phyloP scores from a whole-genome alignment of 1,284 basidiomycete species.

The Cryptococcus sp. region DNA sequence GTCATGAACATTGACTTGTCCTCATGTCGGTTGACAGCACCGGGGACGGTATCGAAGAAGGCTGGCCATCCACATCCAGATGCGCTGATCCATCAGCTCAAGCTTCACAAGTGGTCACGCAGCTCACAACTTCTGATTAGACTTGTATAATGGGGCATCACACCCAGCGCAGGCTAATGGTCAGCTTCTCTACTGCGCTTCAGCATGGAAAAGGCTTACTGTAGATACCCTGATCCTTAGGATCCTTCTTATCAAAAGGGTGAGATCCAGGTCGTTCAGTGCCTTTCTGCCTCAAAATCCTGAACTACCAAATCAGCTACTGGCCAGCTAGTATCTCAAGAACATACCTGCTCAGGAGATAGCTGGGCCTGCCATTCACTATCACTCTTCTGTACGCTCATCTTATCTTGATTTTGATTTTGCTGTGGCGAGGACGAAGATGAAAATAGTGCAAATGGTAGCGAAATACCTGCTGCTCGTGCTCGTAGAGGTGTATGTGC shows the following conservation, averaged over 20 bases:
- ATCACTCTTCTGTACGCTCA: conserved; percentile 59
- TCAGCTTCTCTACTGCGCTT: neutral
- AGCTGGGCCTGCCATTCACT: conserved; percentile 82
- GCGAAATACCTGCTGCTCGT: conserved; percentile 17
- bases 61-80: conserved; percentile 97
- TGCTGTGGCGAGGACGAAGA: conserved; percentile 9
- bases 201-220: conserved; percentile 25
- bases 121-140: conserved; percentile 72
- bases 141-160: conserved; percentile 65
- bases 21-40: conserved; percentile 64
- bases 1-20: conserved; percentile 49
- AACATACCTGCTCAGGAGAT: conserved; percentile 72
- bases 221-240: conserved; percentile 63
- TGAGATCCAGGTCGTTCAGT: conserved; percentile 76
- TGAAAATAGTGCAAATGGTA: conserved; percentile 29
- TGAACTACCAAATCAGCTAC: conserved; percentile 59
- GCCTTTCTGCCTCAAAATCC: conserved; percentile 77
- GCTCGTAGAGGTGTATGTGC: conserved; percentile 1
- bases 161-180: conserved; percentile 46
- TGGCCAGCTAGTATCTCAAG: neutral
- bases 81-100: conserved; percentile 1
- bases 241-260: conserved; percentile 62
- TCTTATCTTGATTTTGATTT: conserved; percentile 1
- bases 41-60: conserved; percentile 90
- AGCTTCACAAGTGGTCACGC: neutral